phyloP scores from a whole-genome alignment of 257 asterid genomes.

The Solanum virginianum region DNA sequence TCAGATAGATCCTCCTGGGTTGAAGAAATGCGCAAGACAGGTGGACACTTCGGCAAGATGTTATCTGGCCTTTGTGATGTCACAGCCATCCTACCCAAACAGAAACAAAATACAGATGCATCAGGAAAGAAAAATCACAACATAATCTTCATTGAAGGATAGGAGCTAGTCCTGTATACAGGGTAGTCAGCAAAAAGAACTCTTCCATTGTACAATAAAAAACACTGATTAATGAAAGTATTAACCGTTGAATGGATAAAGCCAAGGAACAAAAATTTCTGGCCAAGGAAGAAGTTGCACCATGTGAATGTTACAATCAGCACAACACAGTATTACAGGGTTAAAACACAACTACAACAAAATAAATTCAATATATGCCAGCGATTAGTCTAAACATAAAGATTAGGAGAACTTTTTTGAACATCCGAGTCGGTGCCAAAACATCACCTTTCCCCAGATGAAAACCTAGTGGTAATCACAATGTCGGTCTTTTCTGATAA shows the following conservation, averaged over 20 bases:
- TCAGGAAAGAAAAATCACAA: not conserved
- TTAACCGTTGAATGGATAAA: not conserved
- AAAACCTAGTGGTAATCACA: not conserved
- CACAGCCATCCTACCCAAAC: constrained; percentile 1
- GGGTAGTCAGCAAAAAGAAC: not conserved
- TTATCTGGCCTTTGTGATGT: constrained; percentile 50
- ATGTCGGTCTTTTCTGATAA: not conserved
- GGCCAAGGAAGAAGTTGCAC: not conserved
- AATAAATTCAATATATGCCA: not conserved
- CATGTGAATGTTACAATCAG: not conserved
- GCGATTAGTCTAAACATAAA: not conserved
- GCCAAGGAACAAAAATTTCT: not conserved
- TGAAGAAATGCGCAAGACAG: constrained; percentile 49
- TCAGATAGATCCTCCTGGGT: constrained; percentile 61
- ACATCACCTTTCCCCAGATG: not conserved
- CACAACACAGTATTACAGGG: not conserved
- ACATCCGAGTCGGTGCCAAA: not conserved
- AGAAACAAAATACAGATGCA: not conserved
- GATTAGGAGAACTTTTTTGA: not conserved
- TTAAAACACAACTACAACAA: not conserved
- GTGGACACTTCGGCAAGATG: constrained; percentile 71
- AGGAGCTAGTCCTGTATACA: not conserved
- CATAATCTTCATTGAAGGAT: not conserved
- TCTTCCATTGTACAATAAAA: not conserved
- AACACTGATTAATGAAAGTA: not conserved